Evolutionary conservation across 306 rosid genomes (phyloP), one percentile per base, ranked within the genome.

Genomic region (Pterocarpus macrocarpus): DNA sequence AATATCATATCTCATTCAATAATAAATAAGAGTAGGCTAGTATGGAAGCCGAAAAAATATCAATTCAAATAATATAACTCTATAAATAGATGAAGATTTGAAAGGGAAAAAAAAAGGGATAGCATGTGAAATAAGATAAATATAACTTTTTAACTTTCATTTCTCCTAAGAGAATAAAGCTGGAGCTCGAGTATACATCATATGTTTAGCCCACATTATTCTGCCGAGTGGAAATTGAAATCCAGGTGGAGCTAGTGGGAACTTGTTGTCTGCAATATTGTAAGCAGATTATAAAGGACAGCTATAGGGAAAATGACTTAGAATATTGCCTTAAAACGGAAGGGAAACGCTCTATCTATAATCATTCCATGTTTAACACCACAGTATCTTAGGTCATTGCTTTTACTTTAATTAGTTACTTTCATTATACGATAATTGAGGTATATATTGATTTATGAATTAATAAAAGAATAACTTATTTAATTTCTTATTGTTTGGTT

Each of bases 221-320:
- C 16, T 75, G 73, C 67, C 43, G 32, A 76, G 41, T 76, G 50
- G 4, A 69, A 69, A 69, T 53, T 30, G 22, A 64, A 55, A 55
- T 28, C 45, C 6, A 9, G 28, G 82, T 52, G 49, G 68, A 82
- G 74, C 82, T 79, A 35, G 56, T 83, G 59, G 64, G 39, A 61
- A 63, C 79, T 64, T 56, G 2, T 77, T 83, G 80, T 78, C 83
- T 78, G 83, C 65, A 71, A 50, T 63, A 43, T 34, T 44, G 52
- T 65, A 32, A 64, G 58, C 71, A 71, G 76, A 65, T 83, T 71
- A 78, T 64, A 52, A 64, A 14, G n/a, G 86, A 64, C 70, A 64
- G 7, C 52, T 0, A 2, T 13, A 56, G 38, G 22, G 86, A 83
- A 83, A 83, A 35, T 34, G 86, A 77, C 82, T 15, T 6, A 32